Evolutionary conservation across 2,329 filamentous ascomycete species (phyloP).

Genomic region (Stenocarpella maydis): DNA sequence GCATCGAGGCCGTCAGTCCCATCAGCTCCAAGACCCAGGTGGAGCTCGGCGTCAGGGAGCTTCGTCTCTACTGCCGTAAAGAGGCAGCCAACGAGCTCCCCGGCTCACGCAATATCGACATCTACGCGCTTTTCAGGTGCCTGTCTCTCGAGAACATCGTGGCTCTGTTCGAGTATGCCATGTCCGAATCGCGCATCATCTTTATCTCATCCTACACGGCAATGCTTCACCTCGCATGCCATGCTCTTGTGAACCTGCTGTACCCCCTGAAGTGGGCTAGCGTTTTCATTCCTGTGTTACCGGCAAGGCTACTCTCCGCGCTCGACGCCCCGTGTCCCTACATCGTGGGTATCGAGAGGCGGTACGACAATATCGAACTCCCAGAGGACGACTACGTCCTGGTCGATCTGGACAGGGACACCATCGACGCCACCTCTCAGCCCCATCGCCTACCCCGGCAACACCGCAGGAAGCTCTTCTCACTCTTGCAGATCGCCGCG

Average conservation of each 20-base stretch:
- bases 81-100: slow-evolving; percentile 94
- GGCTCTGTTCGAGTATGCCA: slow-evolving; percentile 89
- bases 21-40: slow-evolving; percentile 95
- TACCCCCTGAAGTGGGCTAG: slow-evolving; percentile 94
- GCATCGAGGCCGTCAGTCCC: slow-evolving; percentile 91
- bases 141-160: slow-evolving; percentile 93
- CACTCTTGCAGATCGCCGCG: slow-evolving; percentile 87
- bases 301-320: slow-evolving; percentile 85
- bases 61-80: slow-evolving; percentile 90
- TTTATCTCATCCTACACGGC: slow-evolving; percentile 94
- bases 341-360: slow-evolving; percentile 92
- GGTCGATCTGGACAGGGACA: slow-evolving; percentile 91
- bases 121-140: slow-evolving; percentile 91
- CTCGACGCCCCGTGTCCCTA: slow-evolving; percentile 96
- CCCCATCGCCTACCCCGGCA: slow-evolving; percentile 86
- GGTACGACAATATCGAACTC: slow-evolving; percentile 85
- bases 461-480: slow-evolving; percentile 87
- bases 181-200: slow-evolving; percentile 94
- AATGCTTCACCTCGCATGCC: slow-evolving; percentile 93
- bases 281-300: slow-evolving; percentile 91
- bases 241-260: slow-evolving; percentile 83
- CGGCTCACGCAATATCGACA: slow-evolving; percentile 87
- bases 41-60: slow-evolving; percentile 86
- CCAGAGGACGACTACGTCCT: slow-evolving; percentile 96
- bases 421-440: slow-evolving; percentile 82